Percentiles rank a stretch among this genome's conserved stretches.
These are phyloP conservation scores for Seiridium cupressi DNA, from an alignment of 2,329 filamentous ascomycete genomes.

Conservation along the genomic window DNA sequence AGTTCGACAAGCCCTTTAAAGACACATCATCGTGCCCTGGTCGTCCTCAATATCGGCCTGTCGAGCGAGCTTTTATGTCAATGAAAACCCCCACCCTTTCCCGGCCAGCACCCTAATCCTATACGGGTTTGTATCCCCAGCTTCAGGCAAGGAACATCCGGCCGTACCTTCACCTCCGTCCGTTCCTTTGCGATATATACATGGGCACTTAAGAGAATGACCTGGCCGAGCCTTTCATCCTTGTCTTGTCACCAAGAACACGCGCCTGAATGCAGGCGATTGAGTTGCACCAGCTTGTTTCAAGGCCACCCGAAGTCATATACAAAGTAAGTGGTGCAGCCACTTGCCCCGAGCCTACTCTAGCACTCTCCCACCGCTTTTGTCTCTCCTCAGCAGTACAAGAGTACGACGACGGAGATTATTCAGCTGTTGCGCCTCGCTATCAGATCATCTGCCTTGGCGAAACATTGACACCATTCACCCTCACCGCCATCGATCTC, in stretches of 20 bases:
- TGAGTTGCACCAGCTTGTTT: slow-evolving; percentile 18
- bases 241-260: slow-evolving; percentile 14
- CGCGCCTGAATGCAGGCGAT: slow-evolving; percentile 4
- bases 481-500: not conserved
- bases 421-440: slow-evolving; percentile 16
- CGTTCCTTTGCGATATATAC: slow-evolving; percentile 8
- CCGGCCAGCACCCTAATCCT: not conserved
- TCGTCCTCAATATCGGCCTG: no score
- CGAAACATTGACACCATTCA: not conserved
- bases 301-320: slow-evolving; percentile 14
- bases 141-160: not conserved
- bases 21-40: no score
- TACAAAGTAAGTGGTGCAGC: slow-evolving; percentile 15
- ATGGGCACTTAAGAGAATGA: slow-evolving; percentile 7
- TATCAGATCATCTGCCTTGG: slow-evolving; percentile 9
- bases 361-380: slow-evolving; percentile 8
- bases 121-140: not conserved
- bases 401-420: slow-evolving; percentile 20
- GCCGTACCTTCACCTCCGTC: slow-evolving; percentile 5
- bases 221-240: not conserved
- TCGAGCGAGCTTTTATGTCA: no score
- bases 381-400: slow-evolving; percentile 13
- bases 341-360: slow-evolving; percentile 12
- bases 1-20: no score
- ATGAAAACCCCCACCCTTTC: not conserved